These are phyloP conservation scores for Oryza brachyantha DNA, from an alignment of 176 grass and related monocot genomes.

Conservation along the genomic window DNA sequence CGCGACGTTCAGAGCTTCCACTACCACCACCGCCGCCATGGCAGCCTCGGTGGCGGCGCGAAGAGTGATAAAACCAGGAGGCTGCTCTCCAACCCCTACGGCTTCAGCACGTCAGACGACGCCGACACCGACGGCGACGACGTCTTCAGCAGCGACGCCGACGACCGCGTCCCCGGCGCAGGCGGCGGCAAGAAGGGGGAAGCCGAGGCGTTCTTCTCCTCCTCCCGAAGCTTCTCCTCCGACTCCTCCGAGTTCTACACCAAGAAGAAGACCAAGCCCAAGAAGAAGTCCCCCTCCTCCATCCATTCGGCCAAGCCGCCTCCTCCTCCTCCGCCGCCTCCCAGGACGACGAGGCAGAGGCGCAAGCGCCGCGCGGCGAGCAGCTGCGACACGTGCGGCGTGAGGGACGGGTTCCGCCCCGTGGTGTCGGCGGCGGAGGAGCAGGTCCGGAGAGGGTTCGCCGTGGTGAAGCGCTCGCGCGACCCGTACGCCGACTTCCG, in stretches of 20 bases:
- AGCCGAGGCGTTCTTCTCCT: constrained; percentile 78
- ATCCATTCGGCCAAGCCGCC: not conserved
- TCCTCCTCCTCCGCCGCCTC: not conserved
- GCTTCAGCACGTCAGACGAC: constrained; percentile 73
- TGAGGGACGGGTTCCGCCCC: constrained; percentile 70
- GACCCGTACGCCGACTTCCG: constrained; percentile 91
- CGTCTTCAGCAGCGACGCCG: constrained; percentile 74
- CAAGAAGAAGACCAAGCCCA: constrained; percentile 32
- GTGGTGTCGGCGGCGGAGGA: constrained; percentile 48
- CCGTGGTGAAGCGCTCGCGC: constrained; percentile 79
- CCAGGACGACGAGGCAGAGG: not conserved
- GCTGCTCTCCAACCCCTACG: constrained; percentile 56
- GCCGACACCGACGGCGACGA: constrained; percentile 32
- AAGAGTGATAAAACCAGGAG: constrained; percentile 47
- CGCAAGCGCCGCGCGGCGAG: constrained; percentile 24
- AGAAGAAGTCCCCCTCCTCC: constrained; percentile 2
- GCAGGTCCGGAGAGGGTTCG: constrained; percentile 57
- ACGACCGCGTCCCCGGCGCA: not conserved
- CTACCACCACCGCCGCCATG: constrained; percentile 16
- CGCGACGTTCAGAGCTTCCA: not conserved
- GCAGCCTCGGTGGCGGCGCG: not conserved
- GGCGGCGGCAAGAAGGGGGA: constrained; percentile 26
- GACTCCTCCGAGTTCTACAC: constrained; percentile 99
- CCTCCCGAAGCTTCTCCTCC: constrained; percentile 85
- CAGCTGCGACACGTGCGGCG: constrained; percentile 69